These are phyloP conservation scores for Plasmodium coatneyi DNA, from an alignment of 169 alveolate genomes.

Conservation along the genomic window DNA sequence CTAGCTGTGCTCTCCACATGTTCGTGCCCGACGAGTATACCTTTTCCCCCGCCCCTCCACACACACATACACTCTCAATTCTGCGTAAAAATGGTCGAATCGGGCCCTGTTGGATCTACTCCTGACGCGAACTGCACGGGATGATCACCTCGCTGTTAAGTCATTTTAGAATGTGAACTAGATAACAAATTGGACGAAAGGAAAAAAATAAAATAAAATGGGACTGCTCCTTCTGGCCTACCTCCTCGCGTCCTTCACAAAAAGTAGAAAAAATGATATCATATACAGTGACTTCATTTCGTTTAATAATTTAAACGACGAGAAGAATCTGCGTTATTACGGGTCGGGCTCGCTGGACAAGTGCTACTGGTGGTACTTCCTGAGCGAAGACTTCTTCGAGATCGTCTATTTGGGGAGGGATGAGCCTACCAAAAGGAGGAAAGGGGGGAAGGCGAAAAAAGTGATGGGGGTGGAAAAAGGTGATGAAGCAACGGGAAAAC, in stretches of 20 bases:
- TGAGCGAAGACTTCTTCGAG: conserved; percentile 46
- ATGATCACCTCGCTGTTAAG: background rate
- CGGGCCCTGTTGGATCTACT: background rate
- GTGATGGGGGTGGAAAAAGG: background rate
- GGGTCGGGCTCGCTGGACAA: conserved; percentile 1
- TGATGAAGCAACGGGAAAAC: background rate
- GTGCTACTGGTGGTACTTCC: conserved; percentile 55
- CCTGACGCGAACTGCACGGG: background rate
- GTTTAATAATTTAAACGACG: conserved; percentile 40
- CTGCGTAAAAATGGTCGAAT: background rate
- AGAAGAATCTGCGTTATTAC: conserved; percentile 25
- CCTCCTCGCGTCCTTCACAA: conserved; percentile 19
- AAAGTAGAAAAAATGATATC: background rate
- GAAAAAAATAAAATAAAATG: conserved; percentile 5
- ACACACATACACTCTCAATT: background rate
- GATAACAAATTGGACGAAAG: background rate
- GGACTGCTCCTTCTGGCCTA: background rate
- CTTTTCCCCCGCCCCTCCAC: background rate
- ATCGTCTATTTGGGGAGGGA: conserved; percentile 19
- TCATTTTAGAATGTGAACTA: background rate
- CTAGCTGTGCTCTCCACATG: background rate
- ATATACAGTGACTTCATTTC: conserved; percentile 6
- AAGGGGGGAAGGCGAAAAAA: background rate
- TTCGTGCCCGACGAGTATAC: background rate
- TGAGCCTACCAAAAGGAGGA: conserved; percentile 2